Conservation (phyloP, 176 grass and related monocot species). For the Hsuehochloa calcarea region DNA sequence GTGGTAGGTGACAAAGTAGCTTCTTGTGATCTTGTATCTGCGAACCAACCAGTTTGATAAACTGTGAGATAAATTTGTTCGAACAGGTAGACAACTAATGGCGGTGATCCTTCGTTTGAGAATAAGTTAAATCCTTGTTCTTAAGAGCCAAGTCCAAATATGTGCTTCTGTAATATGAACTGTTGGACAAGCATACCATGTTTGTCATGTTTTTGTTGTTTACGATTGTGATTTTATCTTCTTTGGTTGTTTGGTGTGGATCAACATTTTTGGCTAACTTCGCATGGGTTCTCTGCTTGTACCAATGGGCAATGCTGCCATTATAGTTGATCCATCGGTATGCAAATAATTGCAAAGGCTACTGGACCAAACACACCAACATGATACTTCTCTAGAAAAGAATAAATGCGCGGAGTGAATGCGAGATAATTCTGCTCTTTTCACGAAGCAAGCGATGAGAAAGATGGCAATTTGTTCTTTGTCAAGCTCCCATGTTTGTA, state of each 20-base stretch:
- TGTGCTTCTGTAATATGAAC: background rate
- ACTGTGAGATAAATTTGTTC: background rate
- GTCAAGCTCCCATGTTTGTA: slow-evolving; percentile 13
- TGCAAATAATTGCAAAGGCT: slow-evolving; percentile 68
- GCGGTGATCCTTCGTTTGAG: background rate
- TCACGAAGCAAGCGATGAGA: background rate
- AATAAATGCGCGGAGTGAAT: slow-evolving; percentile 24
- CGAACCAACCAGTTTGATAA: background rate
- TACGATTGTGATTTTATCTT: background rate
- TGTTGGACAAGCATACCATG: background rate
- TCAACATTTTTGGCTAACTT: background rate
- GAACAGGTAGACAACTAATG: background rate
- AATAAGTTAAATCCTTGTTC: slow-evolving; percentile 1
- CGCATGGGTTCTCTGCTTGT: background rate
- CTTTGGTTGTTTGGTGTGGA: background rate
- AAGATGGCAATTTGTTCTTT: background rate
- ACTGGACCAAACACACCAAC: slow-evolving; percentile 43
- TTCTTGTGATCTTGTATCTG: background rate
- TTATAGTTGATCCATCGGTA: slow-evolving; percentile 79
- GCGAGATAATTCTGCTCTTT: slow-evolving; percentile 2
- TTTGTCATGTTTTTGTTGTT: background rate
- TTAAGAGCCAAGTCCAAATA: background rate
- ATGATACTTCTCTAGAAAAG: slow-evolving; percentile 18
- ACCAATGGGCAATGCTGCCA: slow-evolving; percentile 64
- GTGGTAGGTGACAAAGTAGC: background rate